Percentiles rank a stretch among this genome's conserved stretches.
phyloP scores from a whole-genome alignment of 202 grass and related monocot genomes.

The Panicum virgatum region DNA sequence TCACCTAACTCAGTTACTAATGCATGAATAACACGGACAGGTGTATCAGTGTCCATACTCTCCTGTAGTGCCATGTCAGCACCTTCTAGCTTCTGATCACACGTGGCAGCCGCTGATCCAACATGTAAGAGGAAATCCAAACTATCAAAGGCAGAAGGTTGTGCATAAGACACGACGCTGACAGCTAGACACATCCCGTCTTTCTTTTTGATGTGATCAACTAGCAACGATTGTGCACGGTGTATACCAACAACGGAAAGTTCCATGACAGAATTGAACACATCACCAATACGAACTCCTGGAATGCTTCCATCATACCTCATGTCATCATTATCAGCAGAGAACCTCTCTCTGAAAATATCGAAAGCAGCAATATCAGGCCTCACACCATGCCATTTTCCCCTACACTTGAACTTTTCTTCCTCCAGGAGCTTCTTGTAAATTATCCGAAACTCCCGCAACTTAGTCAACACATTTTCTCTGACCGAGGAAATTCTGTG shows the following conservation, averaged over 20 bases:
- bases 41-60: conserved; percentile 66
- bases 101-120: conserved; percentile 37
- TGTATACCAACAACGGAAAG: conserved; percentile 68
- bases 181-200: conserved; percentile 37
- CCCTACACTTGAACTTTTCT: conserved; percentile 33
- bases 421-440: conserved; percentile 45
- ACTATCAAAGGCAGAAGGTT: conserved; percentile 43
- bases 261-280: conserved; percentile 57
- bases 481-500: background rate
- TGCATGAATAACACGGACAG: conserved; percentile 56
- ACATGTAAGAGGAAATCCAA: conserved; percentile 57
- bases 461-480: conserved; percentile 43
- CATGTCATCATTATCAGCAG: conserved; percentile 4
- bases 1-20: background rate
- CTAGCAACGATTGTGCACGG: conserved; percentile 5
- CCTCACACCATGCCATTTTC: background rate
- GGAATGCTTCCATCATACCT: conserved; percentile 60
- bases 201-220: conserved; percentile 55
- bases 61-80: conserved; percentile 53
- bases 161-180: conserved; percentile 54
- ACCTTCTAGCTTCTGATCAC: conserved; percentile 38
- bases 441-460: conserved; percentile 53
- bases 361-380: conserved; percentile 57
- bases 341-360: conserved; percentile 43
- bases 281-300: conserved; percentile 56